phyloP scores from a whole-genome alignment of 306 rosid genomes.

The Cucumis cinereus region DNA sequence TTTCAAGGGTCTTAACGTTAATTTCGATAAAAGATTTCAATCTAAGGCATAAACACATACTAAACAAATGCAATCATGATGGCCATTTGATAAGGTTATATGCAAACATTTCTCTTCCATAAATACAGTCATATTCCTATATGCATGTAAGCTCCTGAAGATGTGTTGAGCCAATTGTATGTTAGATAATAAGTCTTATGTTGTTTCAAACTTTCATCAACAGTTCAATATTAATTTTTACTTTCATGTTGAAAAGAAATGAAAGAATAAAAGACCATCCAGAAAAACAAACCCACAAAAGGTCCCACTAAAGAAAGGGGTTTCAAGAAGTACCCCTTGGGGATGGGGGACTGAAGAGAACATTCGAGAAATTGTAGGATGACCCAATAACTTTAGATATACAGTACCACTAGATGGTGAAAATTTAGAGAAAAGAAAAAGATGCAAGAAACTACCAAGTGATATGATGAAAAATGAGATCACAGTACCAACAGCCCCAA shows the following conservation, averaged over 20 bases:
- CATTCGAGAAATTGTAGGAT: not conserved
- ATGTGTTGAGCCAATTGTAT: not conserved
- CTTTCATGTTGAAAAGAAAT: not conserved
- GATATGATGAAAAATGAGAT: conserved; percentile 43
- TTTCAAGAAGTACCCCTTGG: no score
- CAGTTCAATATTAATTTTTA: not conserved
- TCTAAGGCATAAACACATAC: not conserved
- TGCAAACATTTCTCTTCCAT: not conserved
- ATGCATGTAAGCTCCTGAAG: not conserved
- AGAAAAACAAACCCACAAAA: no score
- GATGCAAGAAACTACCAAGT: conserved; percentile 25
- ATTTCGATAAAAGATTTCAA: not conserved
- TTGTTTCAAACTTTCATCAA: not conserved
- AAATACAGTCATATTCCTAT: not conserved
- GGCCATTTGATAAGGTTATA: not conserved
- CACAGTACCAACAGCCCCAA: conserved; percentile 48
- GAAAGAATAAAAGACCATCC: no score
- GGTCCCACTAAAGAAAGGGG: no score
- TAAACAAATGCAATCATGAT: not conserved
- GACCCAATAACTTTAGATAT: not conserved
- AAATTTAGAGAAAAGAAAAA: not conserved
- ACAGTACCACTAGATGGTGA: not conserved
- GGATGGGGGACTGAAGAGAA: not conserved
- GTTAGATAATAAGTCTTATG: not conserved
- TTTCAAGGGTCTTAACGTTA: conserved; percentile 16